Conservation (phyloP, 1,139 yeast genomes). For the Suhomyces guaymorum region DNA sequence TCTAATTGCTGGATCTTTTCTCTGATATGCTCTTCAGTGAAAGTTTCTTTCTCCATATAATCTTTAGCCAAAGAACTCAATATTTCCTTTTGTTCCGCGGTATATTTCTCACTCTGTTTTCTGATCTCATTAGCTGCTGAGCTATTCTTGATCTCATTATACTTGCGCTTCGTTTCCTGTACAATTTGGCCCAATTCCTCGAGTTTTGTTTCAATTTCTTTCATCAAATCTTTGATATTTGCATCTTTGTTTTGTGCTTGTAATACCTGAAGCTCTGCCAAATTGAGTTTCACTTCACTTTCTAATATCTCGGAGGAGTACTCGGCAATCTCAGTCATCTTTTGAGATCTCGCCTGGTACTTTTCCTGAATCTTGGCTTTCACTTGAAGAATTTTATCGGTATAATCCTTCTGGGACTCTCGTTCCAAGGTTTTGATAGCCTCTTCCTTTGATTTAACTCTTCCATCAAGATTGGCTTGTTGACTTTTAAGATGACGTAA, state of each 20-base stretch:
- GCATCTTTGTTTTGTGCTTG: conserved; percentile 38
- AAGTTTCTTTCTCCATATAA: conserved; percentile 43
- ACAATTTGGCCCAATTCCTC: conserved; percentile 33
- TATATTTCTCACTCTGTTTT: conserved; percentile 38
- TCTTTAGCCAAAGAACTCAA: conserved; percentile 46
- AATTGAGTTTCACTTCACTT: conserved; percentile 23
- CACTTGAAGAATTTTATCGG: conserved; percentile 27
- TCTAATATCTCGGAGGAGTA: conserved; percentile 24
- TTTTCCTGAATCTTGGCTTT: conserved; percentile 29
- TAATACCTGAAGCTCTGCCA: conserved; percentile 24
- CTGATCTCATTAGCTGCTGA: conserved; percentile 46
- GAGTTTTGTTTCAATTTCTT: conserved; percentile 36
- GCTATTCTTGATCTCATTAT: conserved; percentile 45
- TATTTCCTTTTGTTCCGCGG: conserved; percentile 43
- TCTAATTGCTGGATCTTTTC: conserved; percentile 36
- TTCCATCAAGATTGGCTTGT: conserved; percentile 14
- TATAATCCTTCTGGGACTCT: conserved; percentile 31
- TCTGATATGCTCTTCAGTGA: conserved; percentile 40
- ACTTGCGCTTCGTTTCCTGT: conserved; percentile 40
- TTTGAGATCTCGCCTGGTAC: conserved; percentile 21
- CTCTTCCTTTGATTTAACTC: conserved; percentile 24
- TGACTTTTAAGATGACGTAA: conserved; percentile 14
- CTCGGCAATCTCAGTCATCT: conserved; percentile 17
- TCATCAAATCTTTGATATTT: conserved; percentile 32
- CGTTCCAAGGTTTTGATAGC: conserved; percentile 27